Conservation (phyloP, 176 grass and related monocot species). For the Elaeis guineensis region DNA sequence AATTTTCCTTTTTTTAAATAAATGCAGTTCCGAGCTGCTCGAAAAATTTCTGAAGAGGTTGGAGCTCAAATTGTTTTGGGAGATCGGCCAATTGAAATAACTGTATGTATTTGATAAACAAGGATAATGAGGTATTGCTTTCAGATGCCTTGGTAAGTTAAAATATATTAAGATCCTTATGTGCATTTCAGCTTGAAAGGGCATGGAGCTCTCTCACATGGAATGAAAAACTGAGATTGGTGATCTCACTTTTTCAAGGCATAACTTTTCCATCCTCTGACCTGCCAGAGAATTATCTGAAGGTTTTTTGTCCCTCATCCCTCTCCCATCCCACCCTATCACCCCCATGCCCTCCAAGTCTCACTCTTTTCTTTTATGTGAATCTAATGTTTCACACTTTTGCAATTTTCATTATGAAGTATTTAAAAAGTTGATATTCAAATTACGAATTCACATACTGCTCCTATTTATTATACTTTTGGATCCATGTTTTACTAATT, state of each 20-base stretch:
- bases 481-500: no score
- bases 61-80: constrained; percentile 88
- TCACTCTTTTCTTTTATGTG: no score
- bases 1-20: neutral
- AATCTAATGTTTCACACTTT: no score
- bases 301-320: neutral
- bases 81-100: constrained; percentile 95
- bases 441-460: no score
- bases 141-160: neutral
- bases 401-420: no score
- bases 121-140: neutral
- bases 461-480: no score
- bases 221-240: constrained; percentile 56
- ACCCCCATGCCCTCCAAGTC: no score
- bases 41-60: constrained; percentile 87
- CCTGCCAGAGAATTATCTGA: constrained; percentile 17
- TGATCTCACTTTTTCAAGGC: constrained; percentile 52
- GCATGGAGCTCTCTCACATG: constrained; percentile 82
- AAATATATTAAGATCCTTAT: neutral
- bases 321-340: no score
- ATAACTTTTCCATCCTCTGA: constrained; percentile 41
- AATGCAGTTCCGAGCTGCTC: constrained; percentile 64
- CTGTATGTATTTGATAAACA: constrained; percentile 33
- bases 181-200: constrained; percentile 65
- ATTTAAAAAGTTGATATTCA: no score